Percentiles rank a stretch among this genome's conserved stretches.
phyloP scores from a whole-genome alignment of 768 basidiomycete genomes.

The Infundibulicybe gibba region DNA sequence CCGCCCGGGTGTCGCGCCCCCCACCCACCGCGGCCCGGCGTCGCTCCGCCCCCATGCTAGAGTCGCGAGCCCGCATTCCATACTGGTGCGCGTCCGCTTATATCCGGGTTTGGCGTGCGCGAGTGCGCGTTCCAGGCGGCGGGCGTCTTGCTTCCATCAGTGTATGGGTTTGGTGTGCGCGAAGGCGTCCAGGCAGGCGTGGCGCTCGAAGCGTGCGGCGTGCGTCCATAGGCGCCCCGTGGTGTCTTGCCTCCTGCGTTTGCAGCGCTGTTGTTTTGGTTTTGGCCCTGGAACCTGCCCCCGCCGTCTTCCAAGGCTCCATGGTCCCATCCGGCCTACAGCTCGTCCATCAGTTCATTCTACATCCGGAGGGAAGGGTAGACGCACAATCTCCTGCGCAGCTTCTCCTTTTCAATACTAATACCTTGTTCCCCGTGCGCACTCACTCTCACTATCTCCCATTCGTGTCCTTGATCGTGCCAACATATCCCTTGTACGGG shows the following conservation, averaged over 20 bases:
- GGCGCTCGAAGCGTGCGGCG: slow-evolving; percentile 40
- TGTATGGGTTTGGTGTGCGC: slow-evolving; percentile 71
- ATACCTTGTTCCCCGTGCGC: slow-evolving; percentile 83
- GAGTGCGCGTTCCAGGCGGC: slow-evolving; percentile 17
- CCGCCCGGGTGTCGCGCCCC: slow-evolving; percentile 23
- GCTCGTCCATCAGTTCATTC: slow-evolving; percentile 41
- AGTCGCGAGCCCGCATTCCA: slow-evolving; percentile 61
- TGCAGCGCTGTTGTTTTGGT: slow-evolving; percentile 29
- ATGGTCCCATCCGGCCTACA: slow-evolving; percentile 3
- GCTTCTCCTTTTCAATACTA: slow-evolving; percentile 77
- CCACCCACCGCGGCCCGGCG: slow-evolving; percentile 20
- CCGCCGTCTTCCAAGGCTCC: slow-evolving; percentile 13
- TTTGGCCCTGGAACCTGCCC: slow-evolving; percentile 22
- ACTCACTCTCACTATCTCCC: slow-evolving; percentile 90
- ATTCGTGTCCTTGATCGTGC: slow-evolving; percentile 93
- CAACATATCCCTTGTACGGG: slow-evolving; percentile 85
- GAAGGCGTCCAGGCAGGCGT: slow-evolving; percentile 58
- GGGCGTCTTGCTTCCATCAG: slow-evolving; percentile 49
- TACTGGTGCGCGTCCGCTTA: slow-evolving; percentile 63
- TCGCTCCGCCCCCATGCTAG: slow-evolving; percentile 38
- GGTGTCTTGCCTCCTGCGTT: slow-evolving; percentile 16
- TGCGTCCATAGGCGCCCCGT: slow-evolving; percentile 22
- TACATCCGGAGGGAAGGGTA: slow-evolving; percentile 37
- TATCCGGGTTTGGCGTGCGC: slow-evolving; percentile 70
- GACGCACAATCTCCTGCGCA: slow-evolving; percentile 70